These are phyloP conservation scores for Penicillium crystallinum DNA, from an alignment of 495 filamentous ascomycete species.

Conservation along the genomic window DNA sequence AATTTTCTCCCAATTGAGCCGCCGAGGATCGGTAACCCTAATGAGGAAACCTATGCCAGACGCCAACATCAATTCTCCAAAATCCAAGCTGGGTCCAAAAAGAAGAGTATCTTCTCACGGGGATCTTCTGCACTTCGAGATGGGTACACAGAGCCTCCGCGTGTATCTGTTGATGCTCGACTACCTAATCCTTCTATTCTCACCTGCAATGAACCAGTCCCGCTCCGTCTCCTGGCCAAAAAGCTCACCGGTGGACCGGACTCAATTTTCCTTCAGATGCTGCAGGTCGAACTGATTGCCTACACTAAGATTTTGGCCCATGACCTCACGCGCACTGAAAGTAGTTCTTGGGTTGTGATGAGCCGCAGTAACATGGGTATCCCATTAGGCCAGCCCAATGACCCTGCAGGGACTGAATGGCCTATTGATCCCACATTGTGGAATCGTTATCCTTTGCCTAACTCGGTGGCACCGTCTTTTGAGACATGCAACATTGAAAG, in stretches of 20 bases:
- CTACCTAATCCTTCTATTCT: conserved; percentile 84
- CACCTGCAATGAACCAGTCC: conserved; percentile 80
- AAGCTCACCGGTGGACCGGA: conserved; percentile 62
- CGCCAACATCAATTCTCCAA: conserved; percentile 69
- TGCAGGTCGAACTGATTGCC: conserved; percentile 78
- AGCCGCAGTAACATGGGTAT: conserved; percentile 64
- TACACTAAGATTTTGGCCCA: conserved; percentile 73
- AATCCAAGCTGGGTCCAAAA: conserved; percentile 35
- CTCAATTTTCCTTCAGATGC: conserved; percentile 64
- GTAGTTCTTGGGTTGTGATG: conserved; percentile 61
- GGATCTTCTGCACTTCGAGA: conserved; percentile 23
- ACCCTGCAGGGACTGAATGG: conserved; percentile 59
- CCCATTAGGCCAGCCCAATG: conserved; percentile 51
- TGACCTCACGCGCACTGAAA: conserved; percentile 60
- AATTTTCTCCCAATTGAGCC: conserved; percentile 93
- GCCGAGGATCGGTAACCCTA: conserved; percentile 59
- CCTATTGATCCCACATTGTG: conserved; percentile 63
- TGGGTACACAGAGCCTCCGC: conserved; percentile 33
- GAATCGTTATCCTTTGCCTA: conserved; percentile 65
- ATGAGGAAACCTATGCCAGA: conserved; percentile 77
- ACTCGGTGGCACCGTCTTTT: conserved; percentile 80
- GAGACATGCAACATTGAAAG: conserved; percentile 82
- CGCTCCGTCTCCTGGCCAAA: conserved; percentile 71
- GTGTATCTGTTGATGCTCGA: conserved; percentile 67
- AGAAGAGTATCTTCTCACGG: conserved; percentile 53